phyloP scores from a whole-genome alignment of 352 stramenopile species.

The Phytophthora sojae region DNA sequence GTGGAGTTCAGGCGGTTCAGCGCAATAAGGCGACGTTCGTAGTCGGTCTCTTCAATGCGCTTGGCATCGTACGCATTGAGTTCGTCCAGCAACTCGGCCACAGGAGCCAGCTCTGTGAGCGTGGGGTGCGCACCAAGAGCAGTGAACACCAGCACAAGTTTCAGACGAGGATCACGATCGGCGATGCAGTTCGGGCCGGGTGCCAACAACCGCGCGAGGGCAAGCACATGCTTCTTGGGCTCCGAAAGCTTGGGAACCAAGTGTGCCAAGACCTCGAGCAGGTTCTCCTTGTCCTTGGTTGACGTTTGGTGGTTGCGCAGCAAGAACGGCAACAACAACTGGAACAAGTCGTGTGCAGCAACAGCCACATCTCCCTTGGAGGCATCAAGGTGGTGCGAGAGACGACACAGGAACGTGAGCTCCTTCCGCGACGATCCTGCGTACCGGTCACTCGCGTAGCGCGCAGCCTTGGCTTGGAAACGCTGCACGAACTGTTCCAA shows the following conservation, averaged over 20 bases:
- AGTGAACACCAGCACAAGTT: slow-evolving; percentile 76
- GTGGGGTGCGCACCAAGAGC: slow-evolving; percentile 60
- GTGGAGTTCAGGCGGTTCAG: slow-evolving; percentile 74
- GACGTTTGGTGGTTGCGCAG: slow-evolving; percentile 85
- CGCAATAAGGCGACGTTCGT: slow-evolving; percentile 78
- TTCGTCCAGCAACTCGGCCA: slow-evolving; percentile 55
- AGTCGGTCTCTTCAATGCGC: slow-evolving; percentile 87
- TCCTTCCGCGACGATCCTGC: slow-evolving; percentile 85
- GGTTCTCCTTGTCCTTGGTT: slow-evolving; percentile 79
- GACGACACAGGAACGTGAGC: slow-evolving; percentile 79
- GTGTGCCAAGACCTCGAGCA: slow-evolving; percentile 74
- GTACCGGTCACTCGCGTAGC: slow-evolving; percentile 78
- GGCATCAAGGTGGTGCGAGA: slow-evolving; percentile 70
- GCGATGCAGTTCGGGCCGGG: slow-evolving; percentile 79
- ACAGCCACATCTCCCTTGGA: slow-evolving; percentile 40
- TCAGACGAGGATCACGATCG: slow-evolving; percentile 63
- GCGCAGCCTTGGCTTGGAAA: slow-evolving; percentile 83
- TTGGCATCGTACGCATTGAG: slow-evolving; percentile 86
- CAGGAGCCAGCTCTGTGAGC: slow-evolving; percentile 42
- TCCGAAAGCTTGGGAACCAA: slow-evolving; percentile 82
- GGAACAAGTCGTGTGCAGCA: slow-evolving; percentile 82
- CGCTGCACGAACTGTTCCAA: slow-evolving; percentile 82
- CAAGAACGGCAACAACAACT: slow-evolving; percentile 86
- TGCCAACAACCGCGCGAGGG: slow-evolving; percentile 79
- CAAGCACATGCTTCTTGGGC: slow-evolving; percentile 76